Base-by-base conservation (phyloP, 225 moss, liverwort and hornwort genomes). In the Pleurozium schreberi region DNA sequence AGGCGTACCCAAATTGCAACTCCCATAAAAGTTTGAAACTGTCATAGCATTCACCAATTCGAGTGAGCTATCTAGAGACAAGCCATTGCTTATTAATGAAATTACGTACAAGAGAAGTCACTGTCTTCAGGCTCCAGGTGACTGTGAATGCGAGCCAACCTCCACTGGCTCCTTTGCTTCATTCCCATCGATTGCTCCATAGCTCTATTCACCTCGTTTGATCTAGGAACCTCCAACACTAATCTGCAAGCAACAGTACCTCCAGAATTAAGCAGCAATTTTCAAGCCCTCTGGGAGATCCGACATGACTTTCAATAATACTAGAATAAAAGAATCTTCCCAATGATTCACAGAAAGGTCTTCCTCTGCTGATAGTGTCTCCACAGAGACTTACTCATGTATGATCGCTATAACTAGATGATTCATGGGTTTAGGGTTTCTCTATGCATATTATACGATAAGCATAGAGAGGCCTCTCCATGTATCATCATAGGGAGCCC, bases 61-160 rank as follows among this genome's bases (percentile, higher is more conserved):
- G n/a, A 42, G 47, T 45, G 22, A 26, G 9, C 34, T 69, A 75
- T 84, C 42, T 80, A 84, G 20, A 83, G 42, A 79, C 33, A 82
- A 75, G 61, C 6, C 40, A 80, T 85, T 33, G 30, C 71, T 77
- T 66, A 57, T 80, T 21, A 82, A 52, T 66, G 52, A 85, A 85
- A 50, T 53, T 53, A 85, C 92, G 52, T 87, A 93, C 93, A 86
- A 75, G 86, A 89, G 28, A 91, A 82, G 71, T 86, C 87, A 59
- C 31, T 81, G 18, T 88, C 89, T 69, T 69, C 85, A 88, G 97
- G 94, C 87, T 94, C 88, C 60, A 97, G 87, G 70, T 97, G 97
- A 58, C 85, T 88, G 17, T 87, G 90, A 91, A 97, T 95, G 84
- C 93, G 94, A 9, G 93, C 89, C 84, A 97, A 84, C 83, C 96